Conservation (phyloP, 805 yeast species). For the Saturnispora gosingensis region DNA sequence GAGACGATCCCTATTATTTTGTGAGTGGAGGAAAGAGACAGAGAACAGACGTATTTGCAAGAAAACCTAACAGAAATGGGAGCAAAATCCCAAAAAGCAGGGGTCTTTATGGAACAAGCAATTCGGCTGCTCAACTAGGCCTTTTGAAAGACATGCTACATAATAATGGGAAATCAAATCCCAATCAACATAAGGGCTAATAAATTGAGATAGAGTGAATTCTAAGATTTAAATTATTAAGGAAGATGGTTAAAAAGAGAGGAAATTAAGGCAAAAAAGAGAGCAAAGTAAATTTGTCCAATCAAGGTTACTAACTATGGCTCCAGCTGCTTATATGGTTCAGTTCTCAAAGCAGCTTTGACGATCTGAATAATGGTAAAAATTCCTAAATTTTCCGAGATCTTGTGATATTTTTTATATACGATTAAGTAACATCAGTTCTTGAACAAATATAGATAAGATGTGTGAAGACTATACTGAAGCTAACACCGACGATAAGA, state of each 20-base stretch:
- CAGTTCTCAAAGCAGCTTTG: neutral
- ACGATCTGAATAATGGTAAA: neutral
- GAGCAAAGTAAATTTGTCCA: neutral
- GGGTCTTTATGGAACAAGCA: conserved; percentile 1
- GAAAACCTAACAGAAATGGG: neutral
- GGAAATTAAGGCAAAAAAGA: neutral
- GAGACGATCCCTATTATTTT: conserved; percentile 4
- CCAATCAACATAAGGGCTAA: neutral
- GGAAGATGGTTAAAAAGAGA: neutral
- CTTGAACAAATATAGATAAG: too few relatives aligned
- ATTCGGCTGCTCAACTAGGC: neutral
- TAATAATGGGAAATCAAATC: neutral
- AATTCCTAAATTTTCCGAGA: neutral
- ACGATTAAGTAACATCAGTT: neutral
- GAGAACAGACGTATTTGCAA: neutral
- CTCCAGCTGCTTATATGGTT: neutral
- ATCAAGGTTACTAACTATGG: neutral
- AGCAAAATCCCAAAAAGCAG: neutral
- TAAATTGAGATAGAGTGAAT: neutral
- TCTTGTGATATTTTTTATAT: neutral
- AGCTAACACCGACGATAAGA: neutral
- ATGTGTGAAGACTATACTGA: neutral
- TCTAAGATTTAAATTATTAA: neutral
- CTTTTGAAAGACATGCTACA: neutral
- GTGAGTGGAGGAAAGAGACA: neutral